Evolutionary conservation across 2,329 filamentous ascomycete species (phyloP), one percentile per base, ranked within the genome.

Genomic region (Bipolaris gigantea): DNA sequence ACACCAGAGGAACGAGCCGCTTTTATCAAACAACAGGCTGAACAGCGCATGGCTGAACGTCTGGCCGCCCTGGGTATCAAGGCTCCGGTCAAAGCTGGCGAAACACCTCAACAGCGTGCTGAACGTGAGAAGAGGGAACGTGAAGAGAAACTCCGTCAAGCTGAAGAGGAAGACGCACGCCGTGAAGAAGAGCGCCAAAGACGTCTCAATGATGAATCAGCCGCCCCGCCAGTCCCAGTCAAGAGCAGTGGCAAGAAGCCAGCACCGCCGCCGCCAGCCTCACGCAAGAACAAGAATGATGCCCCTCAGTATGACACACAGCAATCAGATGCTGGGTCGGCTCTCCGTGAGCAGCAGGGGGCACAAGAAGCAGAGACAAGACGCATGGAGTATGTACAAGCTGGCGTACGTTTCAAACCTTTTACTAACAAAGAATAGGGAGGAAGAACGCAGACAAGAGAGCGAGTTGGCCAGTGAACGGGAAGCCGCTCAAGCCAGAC

Each of bases 1-100:
- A 96, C 92, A 0, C 89, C 92, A 0, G 92, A 97, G 74, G 93
- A 99, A 69, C 86, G 94, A 50, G 92, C 95, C 33, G 92, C 93
- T 5, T 96, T 95, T 69, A 97, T 97, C 70, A 96, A 95, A 73
- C 92, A 97, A 73, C 93, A 97, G 73, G 95, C 94, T 8, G 92
- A 97, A 73, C 90, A 93, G 71, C 90, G 93, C 55, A 97, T 99
- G 89, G 93, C 94, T 33, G 94, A 97, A 75, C 88, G 94, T 56
- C 84, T 99, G 67, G 94, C 94, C 56, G 93, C 93, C 42, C 84
- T 97, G 57, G 94, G 94, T 33, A 89, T 99, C 71, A 96, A 91
- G 73, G 86, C 91, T 27, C 88, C 90, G 5, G 81, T 81, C 16
- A 95, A 95, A 70, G 78, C 87, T 35, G 87, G 88, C 3, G 94